Base-by-base conservation (phyloP, 2,329 filamentous ascomycete genomes). In the Penicillium sp. region DNA sequence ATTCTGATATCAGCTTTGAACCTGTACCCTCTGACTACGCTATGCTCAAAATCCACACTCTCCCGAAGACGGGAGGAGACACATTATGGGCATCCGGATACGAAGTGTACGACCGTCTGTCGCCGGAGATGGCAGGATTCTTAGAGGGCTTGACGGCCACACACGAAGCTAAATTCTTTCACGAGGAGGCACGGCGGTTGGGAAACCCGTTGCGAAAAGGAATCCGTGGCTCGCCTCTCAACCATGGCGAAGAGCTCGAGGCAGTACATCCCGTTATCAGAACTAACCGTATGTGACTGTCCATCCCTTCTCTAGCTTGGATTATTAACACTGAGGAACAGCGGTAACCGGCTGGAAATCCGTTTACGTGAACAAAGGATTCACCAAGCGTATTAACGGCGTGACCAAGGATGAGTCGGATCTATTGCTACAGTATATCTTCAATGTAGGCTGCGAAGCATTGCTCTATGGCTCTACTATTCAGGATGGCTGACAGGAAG, bases 41-140 rank as follows among this genome's bases (percentile, higher is more conserved):
- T 1, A 30, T 30, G n/a, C 33, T 46, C n/a, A 46, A 25, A 17
- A 33, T 46, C 3, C 17, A 30, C 11, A 17, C 30, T 12, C 28
- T 33, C 17, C 43, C 43, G 4, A 11, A 17, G 5, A 31, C 43
- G 2, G 43, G 43, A 10, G 43, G 43, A 16, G 43, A 46, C 16
- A 46, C 43, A 9, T 22, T 46, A 16, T 46, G 28, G 28, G 43
- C 30, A 3, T 46, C 43, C 1, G 28, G 28, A 9, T 77, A 75
- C 56, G 71, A 76, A 56, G 59, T 71, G 1, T 76, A 75, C 53
- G 75, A 76, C 61, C 72, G 73, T 12, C 69, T 69, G 60, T 73
- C 66, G 43, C 62, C 55, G 57, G 67, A 65, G 53, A 74, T 71
- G 55, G 67, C 72, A 31, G 59, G 67, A 12, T 73, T 77, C 55